Percentiles rank a stretch among this genome's conserved stretches.
Evolutionary conservation across 768 basidiomycete species (phyloP).

Genomic region (Phaeotremella skinneri): DNA sequence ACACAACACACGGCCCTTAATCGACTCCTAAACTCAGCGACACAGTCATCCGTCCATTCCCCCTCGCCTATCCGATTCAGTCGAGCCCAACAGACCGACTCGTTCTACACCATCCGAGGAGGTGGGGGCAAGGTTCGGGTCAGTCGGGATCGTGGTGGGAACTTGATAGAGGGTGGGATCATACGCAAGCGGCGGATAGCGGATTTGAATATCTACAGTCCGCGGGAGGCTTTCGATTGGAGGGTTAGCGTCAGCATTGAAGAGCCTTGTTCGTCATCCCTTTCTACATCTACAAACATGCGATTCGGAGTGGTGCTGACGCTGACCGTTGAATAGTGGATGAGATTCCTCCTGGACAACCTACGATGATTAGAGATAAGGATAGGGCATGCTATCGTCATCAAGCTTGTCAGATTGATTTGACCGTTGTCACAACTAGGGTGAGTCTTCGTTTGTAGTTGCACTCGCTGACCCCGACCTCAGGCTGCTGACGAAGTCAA

Average conservation of each 20-base stretch:
- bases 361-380: conserved; percentile 59
- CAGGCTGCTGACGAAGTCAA: too few relatives aligned
- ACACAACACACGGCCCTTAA: conserved; percentile 86
- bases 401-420: conserved; percentile 87
- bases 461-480: conserved; percentile 14
- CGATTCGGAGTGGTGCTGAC: neutral
- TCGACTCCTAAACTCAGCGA: conserved; percentile 71
- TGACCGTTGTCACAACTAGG: conserved; percentile 78
- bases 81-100: conserved; percentile 75
- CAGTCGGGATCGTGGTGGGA: conserved; percentile 70
- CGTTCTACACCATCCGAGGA: conserved; percentile 60
- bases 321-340: conserved; percentile 16
- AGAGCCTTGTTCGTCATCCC: conserved; percentile 65
- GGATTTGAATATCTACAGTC: conserved; percentile 81
- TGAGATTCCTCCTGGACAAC: conserved; percentile 30
- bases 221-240: conserved; percentile 83
- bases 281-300: neutral
- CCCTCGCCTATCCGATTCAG: conserved; percentile 65
- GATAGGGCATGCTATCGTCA: conserved; percentile 91
- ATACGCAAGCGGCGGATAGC: conserved; percentile 79
- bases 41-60: conserved; percentile 58
- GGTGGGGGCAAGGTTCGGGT: conserved; percentile 69
- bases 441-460: conserved; percentile 32
- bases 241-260: conserved; percentile 89
- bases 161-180: conserved; percentile 60